These are phyloP conservation scores for Mucor circinelloides DNA, from an alignment of 371 early-diverging fungal genomes.

Conservation along the genomic window DNA sequence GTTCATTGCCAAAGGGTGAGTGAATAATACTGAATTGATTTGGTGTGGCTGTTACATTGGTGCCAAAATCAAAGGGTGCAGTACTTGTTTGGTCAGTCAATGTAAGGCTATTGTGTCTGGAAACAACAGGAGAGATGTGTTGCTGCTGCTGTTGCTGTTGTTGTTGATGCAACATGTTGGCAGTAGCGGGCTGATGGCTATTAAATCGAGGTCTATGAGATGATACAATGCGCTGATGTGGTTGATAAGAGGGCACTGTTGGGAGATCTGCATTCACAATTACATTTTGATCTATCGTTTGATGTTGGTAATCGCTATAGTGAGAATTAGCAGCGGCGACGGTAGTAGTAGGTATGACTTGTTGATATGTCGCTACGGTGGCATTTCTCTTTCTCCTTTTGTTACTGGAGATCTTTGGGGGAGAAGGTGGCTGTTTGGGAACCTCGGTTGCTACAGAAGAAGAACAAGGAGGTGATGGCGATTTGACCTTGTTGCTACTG, in stretches of 20 bases:
- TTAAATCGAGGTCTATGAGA: neutral
- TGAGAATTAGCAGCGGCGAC: neutral
- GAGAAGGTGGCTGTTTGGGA: neutral
- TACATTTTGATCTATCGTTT: neutral
- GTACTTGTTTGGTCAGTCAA: neutral
- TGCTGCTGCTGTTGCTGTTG: neutral
- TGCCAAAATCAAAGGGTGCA: neutral
- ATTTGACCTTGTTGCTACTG: neutral
- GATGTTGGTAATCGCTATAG: neutral
- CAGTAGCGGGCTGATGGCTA: slow-evolving; percentile 8
- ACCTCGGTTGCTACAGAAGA: neutral
- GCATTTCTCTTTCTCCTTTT: slow-evolving; percentile 5
- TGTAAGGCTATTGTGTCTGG: slow-evolving; percentile 11
- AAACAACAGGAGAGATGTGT: neutral
- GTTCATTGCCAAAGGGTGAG: slow-evolving; percentile 12
- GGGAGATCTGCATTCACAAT: neutral
- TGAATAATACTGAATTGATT: slow-evolving; percentile 6
- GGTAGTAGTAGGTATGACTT: neutral
- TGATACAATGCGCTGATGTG: neutral
- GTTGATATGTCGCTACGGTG: neutral
- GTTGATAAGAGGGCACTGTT: neutral
- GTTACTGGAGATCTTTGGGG: neutral
- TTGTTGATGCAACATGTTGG: neutral
- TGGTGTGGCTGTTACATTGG: neutral
- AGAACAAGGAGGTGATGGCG: neutral